phyloP scores from a whole-genome alignment of 2,329 filamentous ascomycete species.

The Eutypa lata region DNA sequence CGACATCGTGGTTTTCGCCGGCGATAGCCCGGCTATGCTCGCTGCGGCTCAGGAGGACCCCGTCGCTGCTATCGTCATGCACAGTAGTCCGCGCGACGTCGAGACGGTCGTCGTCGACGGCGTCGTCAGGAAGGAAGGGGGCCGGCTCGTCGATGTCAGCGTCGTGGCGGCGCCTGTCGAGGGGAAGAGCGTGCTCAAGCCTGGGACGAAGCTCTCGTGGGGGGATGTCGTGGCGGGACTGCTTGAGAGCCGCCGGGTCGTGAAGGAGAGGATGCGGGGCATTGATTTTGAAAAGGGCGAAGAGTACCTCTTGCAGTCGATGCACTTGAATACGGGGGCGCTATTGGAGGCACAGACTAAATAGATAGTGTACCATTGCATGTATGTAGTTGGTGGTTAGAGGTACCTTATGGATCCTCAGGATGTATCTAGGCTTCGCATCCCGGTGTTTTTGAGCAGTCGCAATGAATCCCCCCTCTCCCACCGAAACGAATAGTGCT shows the following conservation, averaged over 20 bases:
- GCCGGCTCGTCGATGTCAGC: slow-evolving; percentile 4
- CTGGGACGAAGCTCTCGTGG: slow-evolving; percentile 6
- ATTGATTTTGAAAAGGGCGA: no score
- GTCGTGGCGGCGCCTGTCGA: slow-evolving; percentile 3
- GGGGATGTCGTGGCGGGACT: slow-evolving; percentile 4
- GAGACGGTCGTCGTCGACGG: slow-evolving; percentile 13
- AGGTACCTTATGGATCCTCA: no score
- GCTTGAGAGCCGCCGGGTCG: slow-evolving; percentile 3
- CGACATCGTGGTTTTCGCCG: slow-evolving; percentile 43
- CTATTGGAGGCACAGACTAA: no score
- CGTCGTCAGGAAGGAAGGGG: slow-evolving; percentile 7
- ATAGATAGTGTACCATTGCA: no score
- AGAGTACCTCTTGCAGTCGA: no score
- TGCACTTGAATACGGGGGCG: no score
- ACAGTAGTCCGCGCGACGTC: slow-evolving; percentile 13
- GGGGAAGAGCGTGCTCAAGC: neutral
- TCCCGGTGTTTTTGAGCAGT: no score
- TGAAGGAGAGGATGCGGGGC: slow-evolving; percentile 1
- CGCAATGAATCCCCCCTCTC: no score
- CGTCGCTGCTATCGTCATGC: slow-evolving; percentile 12
- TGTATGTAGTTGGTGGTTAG: no score
- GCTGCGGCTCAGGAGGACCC: slow-evolving; percentile 12
- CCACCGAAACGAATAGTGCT: no score
- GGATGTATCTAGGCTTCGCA: no score
- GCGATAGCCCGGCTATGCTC: slow-evolving; percentile 8